These are phyloP conservation scores for Fragaria iinumae DNA, from an alignment of 306 rosid genomes.

Conservation along the genomic window DNA sequence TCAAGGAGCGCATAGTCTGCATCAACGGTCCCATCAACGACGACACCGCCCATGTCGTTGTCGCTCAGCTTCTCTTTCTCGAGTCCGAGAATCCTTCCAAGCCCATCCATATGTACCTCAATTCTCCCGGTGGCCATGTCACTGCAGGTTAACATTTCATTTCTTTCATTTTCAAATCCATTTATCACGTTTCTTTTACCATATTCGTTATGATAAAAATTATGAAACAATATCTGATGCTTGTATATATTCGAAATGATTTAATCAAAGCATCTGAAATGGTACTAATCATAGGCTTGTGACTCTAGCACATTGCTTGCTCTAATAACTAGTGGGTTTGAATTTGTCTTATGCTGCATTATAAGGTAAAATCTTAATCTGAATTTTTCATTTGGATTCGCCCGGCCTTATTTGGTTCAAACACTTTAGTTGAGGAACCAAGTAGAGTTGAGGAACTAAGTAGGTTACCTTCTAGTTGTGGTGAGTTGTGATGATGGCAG, in stretches of 20 bases:
- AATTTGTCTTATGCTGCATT: neutral
- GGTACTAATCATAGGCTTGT: neutral
- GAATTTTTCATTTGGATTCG: too few species aligned
- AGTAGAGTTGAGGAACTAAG: neutral
- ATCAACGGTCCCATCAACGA: slow-evolving; percentile 89
- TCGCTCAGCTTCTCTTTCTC: slow-evolving; percentile 92
- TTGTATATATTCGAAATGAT: neutral
- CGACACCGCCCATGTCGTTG: slow-evolving; percentile 95
- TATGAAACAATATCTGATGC: neutral
- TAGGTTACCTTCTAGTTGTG: neutral
- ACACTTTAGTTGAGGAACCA: neutral
- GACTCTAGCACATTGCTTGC: too few species aligned
- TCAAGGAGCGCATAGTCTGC: slow-evolving; percentile 93
- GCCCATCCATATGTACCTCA: slow-evolving; percentile 87
- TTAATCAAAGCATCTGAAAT: neutral
- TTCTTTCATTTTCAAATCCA: too few species aligned
- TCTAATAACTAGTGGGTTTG: too few species aligned
- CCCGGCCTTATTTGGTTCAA: neutral
- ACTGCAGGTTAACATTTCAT: slow-evolving; percentile 58
- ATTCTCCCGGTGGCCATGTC: slow-evolving; percentile 97
- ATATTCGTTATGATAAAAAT: neutral
- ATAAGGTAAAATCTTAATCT: too few species aligned
- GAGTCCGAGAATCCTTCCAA: slow-evolving; percentile 96
- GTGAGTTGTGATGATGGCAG: neutral
- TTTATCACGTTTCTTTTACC: neutral